phyloP scores from a whole-genome alignment of 2,329 filamentous ascomycete genomes.

The Westerdykella aurantiaca region DNA sequence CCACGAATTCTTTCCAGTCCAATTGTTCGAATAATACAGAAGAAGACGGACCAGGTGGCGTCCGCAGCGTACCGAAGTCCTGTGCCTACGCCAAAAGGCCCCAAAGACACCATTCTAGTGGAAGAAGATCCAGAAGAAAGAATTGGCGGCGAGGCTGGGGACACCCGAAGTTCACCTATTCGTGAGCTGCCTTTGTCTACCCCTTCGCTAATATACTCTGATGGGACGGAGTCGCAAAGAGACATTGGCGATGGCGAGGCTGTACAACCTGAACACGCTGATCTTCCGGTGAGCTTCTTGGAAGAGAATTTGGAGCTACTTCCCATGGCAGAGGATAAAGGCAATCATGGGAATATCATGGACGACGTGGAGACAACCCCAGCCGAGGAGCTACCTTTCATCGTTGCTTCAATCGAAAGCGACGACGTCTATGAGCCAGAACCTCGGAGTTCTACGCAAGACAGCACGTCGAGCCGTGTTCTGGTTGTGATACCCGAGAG shows the following conservation, averaged over 20 bases:
- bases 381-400: slow-evolving; percentile 7
- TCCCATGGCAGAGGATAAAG: background rate
- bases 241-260: background rate
- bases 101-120: too few species aligned
- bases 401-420: slow-evolving; percentile 22
- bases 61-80: too few species aligned
- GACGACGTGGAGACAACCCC: background rate
- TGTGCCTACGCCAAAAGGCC: too few species aligned
- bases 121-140: too few species aligned
- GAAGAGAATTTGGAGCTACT: background rate
- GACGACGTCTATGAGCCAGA: slow-evolving; percentile 9
- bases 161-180: background rate
- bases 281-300: background rate
- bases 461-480: slow-evolving; percentile 1
- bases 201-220: background rate
- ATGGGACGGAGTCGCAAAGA: slow-evolving; percentile 2
- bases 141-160: background rate
- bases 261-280: background rate
- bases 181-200: background rate
- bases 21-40: background rate
- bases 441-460: background rate
- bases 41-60: too few species aligned
- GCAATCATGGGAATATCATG: background rate
- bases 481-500: too few species aligned
- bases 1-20: background rate